Base-by-base conservation (phyloP, 2,329 filamentous ascomycete genomes). In the Penicillium sp. region DNA sequence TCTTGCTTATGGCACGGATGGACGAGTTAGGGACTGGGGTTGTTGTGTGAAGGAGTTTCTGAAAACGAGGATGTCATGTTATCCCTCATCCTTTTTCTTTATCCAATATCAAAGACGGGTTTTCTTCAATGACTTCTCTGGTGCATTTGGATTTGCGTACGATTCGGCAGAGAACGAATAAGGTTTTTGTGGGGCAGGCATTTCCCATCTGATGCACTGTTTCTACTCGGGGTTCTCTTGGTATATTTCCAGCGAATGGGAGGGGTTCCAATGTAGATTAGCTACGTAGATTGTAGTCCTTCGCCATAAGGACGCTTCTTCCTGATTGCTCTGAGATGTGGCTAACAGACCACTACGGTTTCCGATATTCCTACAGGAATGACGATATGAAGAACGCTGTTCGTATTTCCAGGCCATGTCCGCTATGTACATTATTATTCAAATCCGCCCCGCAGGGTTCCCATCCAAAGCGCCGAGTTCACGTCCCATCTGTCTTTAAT, bases 61-160 rank as follows among this genome's bases (percentile, higher is more conserved):
- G 60, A 64, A 62, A 65, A 65, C 56, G 59, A 66, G 66, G 65
- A 68, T 72, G 65, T 69, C 59, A 64, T 66, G 64, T 68, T 63
- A 67, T 64, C 61, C 64, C 62, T 58, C 60, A 63, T 68, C 62
- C 64, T 68, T 61, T 67, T 63, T 64, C 61, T 50, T 33, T 69
- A 66, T 61, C 63, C 63, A 67, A 70, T 69, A 68, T 68, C 65
- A 69, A 66, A 66, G 64, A 70, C 65, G 68, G 66, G 66, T 62
- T 70, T 64, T 56, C 52, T 66, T 63, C 58, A 63, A 56, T 60
- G 58, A 59, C 61, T 60, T 59, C 44, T 41, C 48, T 57, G 26
- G 44, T 33, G 16, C 45, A 21, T 47, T 29, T 29, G 45, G 45
- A 47, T 29, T 47, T 21, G 24, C 31, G 53, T 55, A 56, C 35